These are phyloP conservation scores for Podospora didyma DNA, from an alignment of 495 filamentous ascomycete genomes.

Conservation along the genomic window DNA sequence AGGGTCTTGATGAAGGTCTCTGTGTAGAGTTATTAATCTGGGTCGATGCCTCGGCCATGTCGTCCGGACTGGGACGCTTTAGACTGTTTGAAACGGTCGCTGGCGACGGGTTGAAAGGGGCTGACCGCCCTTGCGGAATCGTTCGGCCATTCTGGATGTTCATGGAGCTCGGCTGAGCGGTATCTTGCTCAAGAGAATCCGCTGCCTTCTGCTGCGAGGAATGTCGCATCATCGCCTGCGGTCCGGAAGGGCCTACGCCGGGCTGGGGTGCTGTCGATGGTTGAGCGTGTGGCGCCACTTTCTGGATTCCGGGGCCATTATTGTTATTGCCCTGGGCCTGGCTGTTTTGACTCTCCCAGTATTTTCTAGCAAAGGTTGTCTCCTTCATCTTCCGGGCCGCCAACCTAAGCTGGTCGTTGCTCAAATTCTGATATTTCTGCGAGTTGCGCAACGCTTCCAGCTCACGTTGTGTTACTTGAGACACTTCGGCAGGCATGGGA, in stretches of 20 bases:
- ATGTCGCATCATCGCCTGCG: neutral
- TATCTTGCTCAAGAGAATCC: neutral
- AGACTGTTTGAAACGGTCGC: neutral
- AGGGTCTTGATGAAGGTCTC: neutral
- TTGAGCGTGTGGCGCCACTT: constrained; percentile 11
- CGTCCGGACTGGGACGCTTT: constrained; percentile 3
- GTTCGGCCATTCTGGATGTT: neutral
- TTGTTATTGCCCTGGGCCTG: constrained; percentile 30
- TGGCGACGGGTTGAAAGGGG: neutral
- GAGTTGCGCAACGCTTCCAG: constrained; percentile 5
- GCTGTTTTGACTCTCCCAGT: neutral
- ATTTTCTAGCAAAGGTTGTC: neutral
- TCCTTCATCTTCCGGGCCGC: neutral
- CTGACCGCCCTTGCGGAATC: neutral
- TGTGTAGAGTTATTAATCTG: constrained; percentile 24
- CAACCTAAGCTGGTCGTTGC: neutral
- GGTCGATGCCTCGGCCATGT: neutral
- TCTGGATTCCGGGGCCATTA: constrained; percentile 34
- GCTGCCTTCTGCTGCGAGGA: neutral
- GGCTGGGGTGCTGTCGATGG: neutral
- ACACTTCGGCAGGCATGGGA: neutral
- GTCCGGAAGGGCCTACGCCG: neutral
- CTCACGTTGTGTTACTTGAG: constrained; percentile 14
- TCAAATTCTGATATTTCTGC: constrained; percentile 27
- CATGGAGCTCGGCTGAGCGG: neutral